Conservation (phyloP, 2,329 filamentous ascomycete genomes). For the Biscogniauxia sp. region DNA sequence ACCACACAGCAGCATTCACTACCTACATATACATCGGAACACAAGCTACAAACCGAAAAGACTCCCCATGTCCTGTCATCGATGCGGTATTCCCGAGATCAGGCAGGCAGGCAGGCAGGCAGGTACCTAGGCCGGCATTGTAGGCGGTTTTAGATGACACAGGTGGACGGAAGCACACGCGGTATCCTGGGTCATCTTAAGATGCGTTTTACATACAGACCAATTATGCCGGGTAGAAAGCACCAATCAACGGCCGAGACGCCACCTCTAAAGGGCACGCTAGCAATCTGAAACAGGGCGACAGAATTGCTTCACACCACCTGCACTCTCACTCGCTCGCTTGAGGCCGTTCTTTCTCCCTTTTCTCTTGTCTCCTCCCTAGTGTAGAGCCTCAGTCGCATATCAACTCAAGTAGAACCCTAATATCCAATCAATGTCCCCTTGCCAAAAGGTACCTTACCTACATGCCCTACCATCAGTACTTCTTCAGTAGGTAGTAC, state of each 20-base stretch:
- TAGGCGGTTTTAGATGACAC: neutral
- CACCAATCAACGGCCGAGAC: constrained; percentile 9
- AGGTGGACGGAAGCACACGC: neutral
- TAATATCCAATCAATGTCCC: too few species aligned
- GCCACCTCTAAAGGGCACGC: constrained; percentile 10
- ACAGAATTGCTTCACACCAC: constrained; percentile 10
- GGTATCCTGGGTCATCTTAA: neutral
- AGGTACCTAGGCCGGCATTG: too few species aligned
- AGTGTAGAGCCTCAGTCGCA: neutral
- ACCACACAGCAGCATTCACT: too few species aligned
- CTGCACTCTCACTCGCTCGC: neutral
- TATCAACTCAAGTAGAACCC: too few species aligned
- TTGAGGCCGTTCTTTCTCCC: neutral
- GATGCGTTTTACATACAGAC: neutral
- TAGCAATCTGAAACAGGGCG: constrained; percentile 18
- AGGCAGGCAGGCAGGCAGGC: too few species aligned
- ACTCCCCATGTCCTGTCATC: too few species aligned
- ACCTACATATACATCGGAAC: too few species aligned
- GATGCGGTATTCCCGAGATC: too few species aligned
- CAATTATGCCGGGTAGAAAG: neutral
- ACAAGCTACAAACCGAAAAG: too few species aligned
- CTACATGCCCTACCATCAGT: too few species aligned
- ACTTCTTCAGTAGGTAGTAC: too few species aligned
- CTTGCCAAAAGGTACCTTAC: too few species aligned
- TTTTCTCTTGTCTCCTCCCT: neutral